phyloP scores from a whole-genome alignment of 768 basidiomycete genomes.

The Tricholoma sp. region DNA sequence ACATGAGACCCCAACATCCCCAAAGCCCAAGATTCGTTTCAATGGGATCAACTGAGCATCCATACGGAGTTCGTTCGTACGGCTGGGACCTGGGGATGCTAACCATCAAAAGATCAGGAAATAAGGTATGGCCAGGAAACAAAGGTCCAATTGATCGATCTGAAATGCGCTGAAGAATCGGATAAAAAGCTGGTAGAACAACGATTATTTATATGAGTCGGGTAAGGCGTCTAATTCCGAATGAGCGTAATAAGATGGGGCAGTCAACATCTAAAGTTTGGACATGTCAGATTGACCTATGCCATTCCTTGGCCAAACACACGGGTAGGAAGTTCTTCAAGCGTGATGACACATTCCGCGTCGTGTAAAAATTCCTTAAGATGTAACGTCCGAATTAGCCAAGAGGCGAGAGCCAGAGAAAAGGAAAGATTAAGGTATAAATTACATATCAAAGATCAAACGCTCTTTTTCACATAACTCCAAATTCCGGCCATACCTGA shows the following conservation, averaged over 20 bases:
- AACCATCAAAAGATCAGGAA: slow-evolving; percentile 7
- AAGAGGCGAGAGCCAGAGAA: slow-evolving; percentile 39
- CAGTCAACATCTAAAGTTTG: slow-evolving; percentile 37
- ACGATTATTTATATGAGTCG: slow-evolving; percentile 41
- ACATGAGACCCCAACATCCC: slow-evolving; percentile 4
- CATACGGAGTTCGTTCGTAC: slow-evolving; percentile 6
- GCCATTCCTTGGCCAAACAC: slow-evolving; percentile 38
- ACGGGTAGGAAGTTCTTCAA: slow-evolving; percentile 34
- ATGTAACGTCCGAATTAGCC: slow-evolving; percentile 37
- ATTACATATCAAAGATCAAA: slow-evolving; percentile 55
- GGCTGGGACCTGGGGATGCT: background rate
- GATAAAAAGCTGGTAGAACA: slow-evolving; percentile 10
- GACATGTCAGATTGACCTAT: slow-evolving; percentile 42
- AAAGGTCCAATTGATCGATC: slow-evolving; percentile 13
- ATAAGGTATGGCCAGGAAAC: slow-evolving; percentile 3
- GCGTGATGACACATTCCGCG: slow-evolving; percentile 22
- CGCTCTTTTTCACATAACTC: slow-evolving; percentile 90
- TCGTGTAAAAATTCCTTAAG: slow-evolving; percentile 29
- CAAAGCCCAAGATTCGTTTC: slow-evolving; percentile 4
- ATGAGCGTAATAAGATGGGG: slow-evolving; percentile 26
- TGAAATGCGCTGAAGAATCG: slow-evolving; percentile 8
- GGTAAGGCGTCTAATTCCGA: slow-evolving; percentile 22
- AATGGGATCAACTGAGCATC: background rate
- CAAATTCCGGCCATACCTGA: slow-evolving; percentile 88
- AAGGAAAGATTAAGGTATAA: slow-evolving; percentile 47